These are phyloP conservation scores for Phytopythium vexans DNA, from an alignment of 352 stramenopile species.

Conservation along the genomic window DNA sequence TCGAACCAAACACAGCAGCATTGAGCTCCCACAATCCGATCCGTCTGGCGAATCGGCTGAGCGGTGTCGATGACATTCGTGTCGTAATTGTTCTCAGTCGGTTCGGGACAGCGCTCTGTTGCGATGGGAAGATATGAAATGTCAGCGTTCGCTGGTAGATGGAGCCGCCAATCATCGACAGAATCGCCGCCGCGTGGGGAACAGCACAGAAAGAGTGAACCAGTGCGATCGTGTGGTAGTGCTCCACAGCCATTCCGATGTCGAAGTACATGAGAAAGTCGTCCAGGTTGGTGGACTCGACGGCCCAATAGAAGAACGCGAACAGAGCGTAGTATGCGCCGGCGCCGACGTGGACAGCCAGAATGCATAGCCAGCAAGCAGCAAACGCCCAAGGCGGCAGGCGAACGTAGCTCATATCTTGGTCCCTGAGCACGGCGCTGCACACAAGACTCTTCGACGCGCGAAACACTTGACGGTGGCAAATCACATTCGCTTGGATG, in stretches of 20 bases:
- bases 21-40: not conserved
- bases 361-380: slow-evolving; percentile 14
- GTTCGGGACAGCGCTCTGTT: too few relatives aligned
- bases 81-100: too few relatives aligned
- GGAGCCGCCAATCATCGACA: slow-evolving; percentile 13
- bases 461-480: too few relatives aligned
- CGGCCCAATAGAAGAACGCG: not conserved
- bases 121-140: slow-evolving; percentile 3
- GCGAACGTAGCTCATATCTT: too few relatives aligned
- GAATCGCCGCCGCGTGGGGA: slow-evolving; percentile 17
- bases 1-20: not conserved
- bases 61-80: too few relatives aligned
- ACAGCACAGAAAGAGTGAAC: slow-evolving; percentile 15
- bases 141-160: slow-evolving; percentile 4
- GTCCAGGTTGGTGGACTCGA: not conserved
- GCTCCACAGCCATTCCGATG: slow-evolving; percentile 14
- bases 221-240: slow-evolving; percentile 15
- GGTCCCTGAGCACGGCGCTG: too few relatives aligned
- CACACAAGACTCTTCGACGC: too few relatives aligned
- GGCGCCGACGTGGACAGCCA: slow-evolving; percentile 1
- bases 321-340: not conserved
- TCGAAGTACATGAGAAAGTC: slow-evolving; percentile 21
- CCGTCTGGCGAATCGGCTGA: not conserved
- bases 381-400: slow-evolving; percentile 3
- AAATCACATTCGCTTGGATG: too few relatives aligned